Evolutionary conservation across 2,329 filamentous ascomycete genomes (phyloP).

Genomic region (Delphinella strobiligena): DNA sequence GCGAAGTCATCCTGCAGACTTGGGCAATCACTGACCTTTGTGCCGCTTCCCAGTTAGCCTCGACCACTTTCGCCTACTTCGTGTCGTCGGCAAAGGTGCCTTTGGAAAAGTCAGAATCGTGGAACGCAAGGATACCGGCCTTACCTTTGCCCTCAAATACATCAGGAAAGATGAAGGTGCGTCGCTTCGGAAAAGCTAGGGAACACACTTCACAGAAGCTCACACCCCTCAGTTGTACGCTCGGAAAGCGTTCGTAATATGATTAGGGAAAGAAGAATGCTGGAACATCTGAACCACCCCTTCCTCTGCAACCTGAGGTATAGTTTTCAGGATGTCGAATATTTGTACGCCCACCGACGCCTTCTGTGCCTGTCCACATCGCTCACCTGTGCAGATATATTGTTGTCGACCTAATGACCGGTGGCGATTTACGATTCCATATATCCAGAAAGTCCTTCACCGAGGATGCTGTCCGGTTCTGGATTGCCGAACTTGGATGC

Average conservation of each 20-base stretch:
- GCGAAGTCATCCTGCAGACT: too few relatives aligned
- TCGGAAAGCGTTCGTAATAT: constrained; percentile 98
- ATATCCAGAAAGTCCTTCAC: constrained; percentile 97
- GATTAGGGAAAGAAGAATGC: constrained; percentile 91
- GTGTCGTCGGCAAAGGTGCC: constrained; percentile 92
- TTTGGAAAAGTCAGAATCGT: constrained; percentile 99
- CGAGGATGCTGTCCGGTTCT: constrained; percentile 91
- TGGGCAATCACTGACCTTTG: constrained; percentile 13
- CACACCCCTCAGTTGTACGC: constrained; percentile 60
- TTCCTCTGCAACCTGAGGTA: constrained; percentile 98
- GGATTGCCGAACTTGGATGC: constrained; percentile 90
- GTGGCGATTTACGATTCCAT: constrained; percentile 91
- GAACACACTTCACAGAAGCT: constrained; percentile 7
- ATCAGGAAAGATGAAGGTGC: constrained; percentile 96
- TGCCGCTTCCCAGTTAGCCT: constrained; percentile 63
- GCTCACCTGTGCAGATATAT: constrained; percentile 51
- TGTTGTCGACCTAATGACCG: constrained; percentile 96
- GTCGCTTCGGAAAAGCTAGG: constrained; percentile 16
- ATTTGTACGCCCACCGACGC: constrained; percentile 55
- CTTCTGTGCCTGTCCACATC: neutral
- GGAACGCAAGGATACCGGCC: constrained; percentile 85
- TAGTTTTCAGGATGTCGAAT: constrained; percentile 98
- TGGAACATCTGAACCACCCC: constrained; percentile 93
- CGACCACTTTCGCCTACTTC: constrained; percentile 89
- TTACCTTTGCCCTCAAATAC: constrained; percentile 95